phyloP scores from a whole-genome alignment of 768 basidiomycete genomes.

The Lentinula aciculospora region DNA sequence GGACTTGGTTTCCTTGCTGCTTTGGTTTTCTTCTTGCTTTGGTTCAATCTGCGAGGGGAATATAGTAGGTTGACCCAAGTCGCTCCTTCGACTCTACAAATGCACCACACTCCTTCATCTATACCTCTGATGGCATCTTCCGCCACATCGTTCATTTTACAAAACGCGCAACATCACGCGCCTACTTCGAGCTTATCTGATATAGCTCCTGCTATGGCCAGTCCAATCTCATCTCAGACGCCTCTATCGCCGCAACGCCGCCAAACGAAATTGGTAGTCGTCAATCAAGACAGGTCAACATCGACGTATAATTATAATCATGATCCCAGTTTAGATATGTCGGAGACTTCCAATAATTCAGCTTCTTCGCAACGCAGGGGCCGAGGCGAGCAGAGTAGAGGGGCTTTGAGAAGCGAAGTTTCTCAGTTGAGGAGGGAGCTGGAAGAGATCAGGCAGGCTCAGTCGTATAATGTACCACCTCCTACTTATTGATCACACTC shows the following conservation, averaged over 20 bases:
- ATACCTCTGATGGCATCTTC: background rate
- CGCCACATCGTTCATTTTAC: background rate
- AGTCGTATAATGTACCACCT: background rate
- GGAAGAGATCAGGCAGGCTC: background rate
- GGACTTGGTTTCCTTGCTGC: background rate
- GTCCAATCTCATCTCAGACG: background rate
- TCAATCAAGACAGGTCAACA: background rate
- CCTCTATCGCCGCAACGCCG: background rate
- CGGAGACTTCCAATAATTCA: background rate
- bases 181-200: background rate
- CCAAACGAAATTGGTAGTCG: background rate
- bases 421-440: background rate
- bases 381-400: background rate
- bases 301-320: background rate
- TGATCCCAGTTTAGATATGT: background rate
- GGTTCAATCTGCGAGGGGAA: background rate
- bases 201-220: background rate
- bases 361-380: background rate
- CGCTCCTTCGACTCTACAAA: background rate
- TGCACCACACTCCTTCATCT: background rate
- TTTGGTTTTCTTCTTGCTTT: background rate
- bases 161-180: background rate
- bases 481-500: background rate
- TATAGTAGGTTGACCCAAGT: background rate
- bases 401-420: background rate